phyloP scores from a whole-genome alignment of 345 rosid genomes.

The Brassica incana region DNA sequence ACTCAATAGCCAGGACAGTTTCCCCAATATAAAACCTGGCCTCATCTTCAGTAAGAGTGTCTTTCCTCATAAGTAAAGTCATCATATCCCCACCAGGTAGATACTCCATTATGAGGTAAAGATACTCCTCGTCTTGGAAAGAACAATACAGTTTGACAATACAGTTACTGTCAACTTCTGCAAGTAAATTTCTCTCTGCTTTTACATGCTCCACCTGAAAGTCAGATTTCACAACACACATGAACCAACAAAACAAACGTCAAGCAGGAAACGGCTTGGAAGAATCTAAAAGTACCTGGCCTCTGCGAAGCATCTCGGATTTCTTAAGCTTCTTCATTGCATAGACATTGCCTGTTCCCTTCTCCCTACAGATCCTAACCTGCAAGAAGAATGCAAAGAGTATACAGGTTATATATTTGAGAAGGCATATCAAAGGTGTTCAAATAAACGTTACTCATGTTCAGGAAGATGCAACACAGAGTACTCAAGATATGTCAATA shows the following conservation, averaged over 20 bases:
- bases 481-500: not conserved
- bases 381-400: slow-evolving; percentile 29
- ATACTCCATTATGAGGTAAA: slow-evolving; percentile 97
- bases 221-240: slow-evolving; percentile 18
- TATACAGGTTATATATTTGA: not conserved
- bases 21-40: slow-evolving; percentile 96
- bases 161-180: slow-evolving; percentile 98
- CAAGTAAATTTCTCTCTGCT: slow-evolving; percentile 97
- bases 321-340: slow-evolving; percentile 99
- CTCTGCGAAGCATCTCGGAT: slow-evolving; percentile 98
- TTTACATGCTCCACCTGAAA: slow-evolving; percentile 96
- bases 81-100: slow-evolving; percentile 99
- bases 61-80: slow-evolving; percentile 98
- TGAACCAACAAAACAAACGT: slow-evolving; percentile 24
- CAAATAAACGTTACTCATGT: not conserved
- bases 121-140: slow-evolving; percentile 92
- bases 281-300: slow-evolving; percentile 59
- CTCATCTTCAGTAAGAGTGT: slow-evolving; percentile 89
- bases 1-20: slow-evolving; percentile 94
- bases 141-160: slow-evolving; percentile 94
- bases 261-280: not conserved
- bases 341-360: slow-evolving; percentile 82
- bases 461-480: not conserved
- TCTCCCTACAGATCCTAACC: slow-evolving; percentile 94
- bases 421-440: not conserved